Evolutionary conservation across 2,329 filamentous ascomycete genomes (phyloP).

Genomic region (Periconia macrospinosa): DNA sequence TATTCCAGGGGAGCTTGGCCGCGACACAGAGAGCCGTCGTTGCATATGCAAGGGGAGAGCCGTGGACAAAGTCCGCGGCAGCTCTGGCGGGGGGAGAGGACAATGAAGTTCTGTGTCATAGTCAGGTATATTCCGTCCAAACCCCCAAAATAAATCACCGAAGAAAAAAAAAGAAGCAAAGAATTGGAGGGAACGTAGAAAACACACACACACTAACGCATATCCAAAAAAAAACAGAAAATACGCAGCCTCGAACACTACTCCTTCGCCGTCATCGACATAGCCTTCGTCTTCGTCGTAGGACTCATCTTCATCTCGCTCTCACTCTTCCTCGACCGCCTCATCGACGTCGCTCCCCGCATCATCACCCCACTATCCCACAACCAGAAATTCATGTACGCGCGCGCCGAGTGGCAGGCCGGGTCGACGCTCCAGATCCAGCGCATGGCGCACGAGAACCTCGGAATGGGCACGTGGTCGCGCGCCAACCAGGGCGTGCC

Average conservation of each 20-base stretch:
- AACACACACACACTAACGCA: too few relatives aligned
- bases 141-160: slow-evolving; percentile 2
- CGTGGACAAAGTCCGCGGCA: background rate
- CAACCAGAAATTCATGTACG: background rate
- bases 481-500: background rate
- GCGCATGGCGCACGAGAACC: slow-evolving; percentile 18
- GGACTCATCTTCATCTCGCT: slow-evolving; percentile 17
- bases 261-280: slow-evolving; percentile 24
- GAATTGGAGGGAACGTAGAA: too few relatives aligned
- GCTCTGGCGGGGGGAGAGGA: background rate
- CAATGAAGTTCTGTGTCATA: background rate
- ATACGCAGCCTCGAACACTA: slow-evolving; percentile 19
- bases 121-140: slow-evolving; percentile 4
- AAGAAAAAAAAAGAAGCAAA: background rate
- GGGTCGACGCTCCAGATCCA: slow-evolving; percentile 17
- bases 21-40: slow-evolving; percentile 25
- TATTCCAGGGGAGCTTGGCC: slow-evolving; percentile 31
- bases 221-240: slow-evolving; percentile 16
- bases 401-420: background rate
- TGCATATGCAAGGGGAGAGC: background rate
- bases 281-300: slow-evolving; percentile 16
- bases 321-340: slow-evolving; percentile 7
- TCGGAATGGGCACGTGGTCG: background rate
- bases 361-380: background rate
- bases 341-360: slow-evolving; percentile 6